Evolutionary conservation across 2,329 filamentous ascomycete genomes (phyloP).

Genomic region (Fusarium decemcellulare): DNA sequence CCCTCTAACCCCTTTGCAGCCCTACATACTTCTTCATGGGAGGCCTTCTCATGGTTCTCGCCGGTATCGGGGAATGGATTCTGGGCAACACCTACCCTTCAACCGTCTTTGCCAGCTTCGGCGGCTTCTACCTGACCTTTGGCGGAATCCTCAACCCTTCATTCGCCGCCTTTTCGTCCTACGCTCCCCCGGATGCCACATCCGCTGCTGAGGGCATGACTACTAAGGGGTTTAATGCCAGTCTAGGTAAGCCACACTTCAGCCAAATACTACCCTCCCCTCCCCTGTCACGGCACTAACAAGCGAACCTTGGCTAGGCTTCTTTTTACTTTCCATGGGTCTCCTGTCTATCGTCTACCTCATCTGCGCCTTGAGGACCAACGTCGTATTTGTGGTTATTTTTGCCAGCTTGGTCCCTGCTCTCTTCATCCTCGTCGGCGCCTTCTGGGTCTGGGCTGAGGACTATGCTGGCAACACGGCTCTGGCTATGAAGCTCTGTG

Average conservation of each 20-base stretch:
- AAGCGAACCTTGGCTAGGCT: conserved; percentile 52
- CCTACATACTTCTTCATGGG: conserved; percentile 65
- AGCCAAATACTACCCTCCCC: background rate
- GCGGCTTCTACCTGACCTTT: conserved; percentile 68
- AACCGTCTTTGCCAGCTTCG: conserved; percentile 68
- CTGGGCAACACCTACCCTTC: conserved; percentile 72
- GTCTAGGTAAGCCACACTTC: conserved; percentile 59
- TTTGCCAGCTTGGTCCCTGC: conserved; percentile 71
- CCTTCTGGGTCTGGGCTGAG: conserved; percentile 69
- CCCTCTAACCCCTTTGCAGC: conserved; percentile 46
- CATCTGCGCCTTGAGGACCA: conserved; percentile 78
- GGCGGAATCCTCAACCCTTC: conserved; percentile 65
- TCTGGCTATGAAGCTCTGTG: conserved; percentile 8
- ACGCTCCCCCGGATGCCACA: conserved; percentile 51
- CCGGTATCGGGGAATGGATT: conserved; percentile 67
- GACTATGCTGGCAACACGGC: conserved; percentile 38
- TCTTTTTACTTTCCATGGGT: conserved; percentile 75
- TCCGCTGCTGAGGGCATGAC: conserved; percentile 56
- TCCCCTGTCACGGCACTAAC: background rate
- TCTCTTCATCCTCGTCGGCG: conserved; percentile 72
- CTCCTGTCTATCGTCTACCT: conserved; percentile 75
- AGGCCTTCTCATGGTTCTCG: conserved; percentile 64
- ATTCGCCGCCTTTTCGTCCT: conserved; percentile 63
- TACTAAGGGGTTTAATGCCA: conserved; percentile 65
- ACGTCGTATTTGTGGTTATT: conserved; percentile 78